Evolutionary conservation across 2,329 filamentous ascomycete genomes (phyloP).

Genomic region (Hypoxylon sp.): DNA sequence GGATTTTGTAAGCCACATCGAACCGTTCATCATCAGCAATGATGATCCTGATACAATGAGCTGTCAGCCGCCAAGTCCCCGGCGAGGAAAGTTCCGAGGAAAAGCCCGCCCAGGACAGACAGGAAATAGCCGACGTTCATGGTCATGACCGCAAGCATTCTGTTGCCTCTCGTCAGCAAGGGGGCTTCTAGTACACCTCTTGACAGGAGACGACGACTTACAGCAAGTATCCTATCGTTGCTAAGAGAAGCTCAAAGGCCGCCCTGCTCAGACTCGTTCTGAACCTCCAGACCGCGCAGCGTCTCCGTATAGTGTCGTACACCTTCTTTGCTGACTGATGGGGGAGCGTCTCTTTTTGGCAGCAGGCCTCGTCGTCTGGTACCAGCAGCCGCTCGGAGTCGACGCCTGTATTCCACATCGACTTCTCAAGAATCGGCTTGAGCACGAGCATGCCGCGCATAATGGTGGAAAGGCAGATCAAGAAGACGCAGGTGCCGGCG

Average conservation of each 20-base stretch:
- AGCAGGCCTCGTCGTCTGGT: conserved; percentile 16
- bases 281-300: conserved; percentile 11
- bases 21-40: conserved; percentile 26
- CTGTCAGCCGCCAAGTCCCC: conserved; percentile 27
- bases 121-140: conserved; percentile 40
- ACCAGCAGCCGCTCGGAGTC: conserved; percentile 5
- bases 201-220: conserved; percentile 8
- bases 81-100: conserved; percentile 26
- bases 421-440: conserved; percentile 25
- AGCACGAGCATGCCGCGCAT: conserved; percentile 76
- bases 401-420: conserved; percentile 9
- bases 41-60: conserved; percentile 27
- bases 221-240: conserved; percentile 37
- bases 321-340: background rate
- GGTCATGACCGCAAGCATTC: conserved; percentile 39
- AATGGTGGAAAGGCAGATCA: conserved; percentile 75
- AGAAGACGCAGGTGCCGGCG: conserved; percentile 88
- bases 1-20: too few species aligned
- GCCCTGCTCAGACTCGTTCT: conserved; percentile 20
- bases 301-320: conserved; percentile 14
- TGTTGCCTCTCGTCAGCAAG: conserved; percentile 10
- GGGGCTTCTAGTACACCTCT: background rate
- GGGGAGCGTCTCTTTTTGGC: conserved; percentile 2
- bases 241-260: conserved; percentile 25
- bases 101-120: conserved; percentile 34